A percentile compares a stretch with the other conserved stretches of the same genome.
These are phyloP conservation scores for Lactarius evosmus DNA, from an alignment of 768 basidiomycete species.

Conservation along the genomic window DNA sequence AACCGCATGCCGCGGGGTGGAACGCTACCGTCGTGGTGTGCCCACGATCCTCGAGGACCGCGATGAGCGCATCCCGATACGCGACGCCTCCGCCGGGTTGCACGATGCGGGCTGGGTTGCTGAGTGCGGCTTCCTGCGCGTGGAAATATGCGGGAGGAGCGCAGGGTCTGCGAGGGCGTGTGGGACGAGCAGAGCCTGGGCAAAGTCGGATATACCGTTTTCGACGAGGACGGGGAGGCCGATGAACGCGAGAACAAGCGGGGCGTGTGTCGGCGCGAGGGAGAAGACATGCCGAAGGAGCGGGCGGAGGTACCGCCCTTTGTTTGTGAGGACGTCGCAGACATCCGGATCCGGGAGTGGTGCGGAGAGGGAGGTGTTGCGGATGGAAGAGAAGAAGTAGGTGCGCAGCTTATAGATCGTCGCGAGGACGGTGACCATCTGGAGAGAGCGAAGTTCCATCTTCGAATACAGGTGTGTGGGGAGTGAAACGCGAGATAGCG, in stretches of 20 bases:
- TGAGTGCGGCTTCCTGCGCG: slow-evolving; percentile 42
- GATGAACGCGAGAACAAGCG: slow-evolving; percentile 52
- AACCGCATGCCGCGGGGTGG: slow-evolving; percentile 41
- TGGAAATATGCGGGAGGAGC: slow-evolving; percentile 41
- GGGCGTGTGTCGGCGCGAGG: too few relatives aligned
- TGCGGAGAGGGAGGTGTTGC: slow-evolving; percentile 29
- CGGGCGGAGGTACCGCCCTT: slow-evolving; percentile 54
- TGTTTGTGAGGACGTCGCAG: slow-evolving; percentile 40
- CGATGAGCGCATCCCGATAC: slow-evolving; percentile 37
- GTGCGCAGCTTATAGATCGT: slow-evolving; percentile 55
- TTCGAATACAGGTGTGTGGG: slow-evolving; percentile 44
- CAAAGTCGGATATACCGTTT: slow-evolving; percentile 48
- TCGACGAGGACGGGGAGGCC: slow-evolving; percentile 48
- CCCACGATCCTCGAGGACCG: slow-evolving; percentile 31
- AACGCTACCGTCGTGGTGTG: slow-evolving; percentile 31
- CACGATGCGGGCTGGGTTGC: slow-evolving; percentile 49
- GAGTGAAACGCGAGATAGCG: slow-evolving; percentile 49
- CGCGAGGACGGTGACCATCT: too few relatives aligned
- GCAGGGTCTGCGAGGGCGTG: slow-evolving; percentile 44
- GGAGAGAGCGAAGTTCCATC: too few relatives aligned
- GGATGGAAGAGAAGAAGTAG: slow-evolving; percentile 42
- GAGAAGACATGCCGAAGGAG: too few relatives aligned
- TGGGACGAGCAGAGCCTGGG: slow-evolving; percentile 48
- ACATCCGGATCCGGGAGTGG: slow-evolving; percentile 4
- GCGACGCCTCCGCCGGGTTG: slow-evolving; percentile 31